A percentile compares a stretch with the other conserved stretches of the same genome.
These are phyloP conservation scores for Aspergillus cristatus DNA, from an alignment of 495 filamentous ascomycete species.

Conservation along the genomic window DNA sequence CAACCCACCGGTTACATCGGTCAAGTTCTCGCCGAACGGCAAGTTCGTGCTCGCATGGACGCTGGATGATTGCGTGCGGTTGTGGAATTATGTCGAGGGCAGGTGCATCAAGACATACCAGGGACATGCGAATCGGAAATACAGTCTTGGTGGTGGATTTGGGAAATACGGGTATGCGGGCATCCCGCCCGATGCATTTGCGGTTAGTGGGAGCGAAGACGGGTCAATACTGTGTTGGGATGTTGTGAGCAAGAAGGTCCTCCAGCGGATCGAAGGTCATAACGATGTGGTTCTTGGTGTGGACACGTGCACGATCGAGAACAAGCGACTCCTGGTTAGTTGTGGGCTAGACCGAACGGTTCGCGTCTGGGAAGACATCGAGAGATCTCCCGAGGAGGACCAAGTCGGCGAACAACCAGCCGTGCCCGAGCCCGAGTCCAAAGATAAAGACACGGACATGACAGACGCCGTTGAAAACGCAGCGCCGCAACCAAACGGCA, in stretches of 20 bases:
- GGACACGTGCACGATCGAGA: constrained; percentile 44
- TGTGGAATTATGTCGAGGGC: constrained; percentile 92
- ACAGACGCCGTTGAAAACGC: not conserved
- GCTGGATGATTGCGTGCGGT: constrained; percentile 76
- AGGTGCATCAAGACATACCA: constrained; percentile 93
- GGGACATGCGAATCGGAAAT: constrained; percentile 79
- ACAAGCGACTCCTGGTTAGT: constrained; percentile 45
- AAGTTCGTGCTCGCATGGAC: constrained; percentile 86
- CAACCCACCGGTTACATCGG: constrained; percentile 82
- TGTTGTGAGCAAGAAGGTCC: constrained; percentile 68
- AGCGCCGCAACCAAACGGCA: not conserved
- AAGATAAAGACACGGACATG: not conserved
- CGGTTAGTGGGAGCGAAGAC: constrained; percentile 79
- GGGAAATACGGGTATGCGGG: constrained; percentile 49
- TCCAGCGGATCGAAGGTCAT: constrained; percentile 66
- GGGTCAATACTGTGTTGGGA: constrained; percentile 84
- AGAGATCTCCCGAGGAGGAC: too few relatives aligned
- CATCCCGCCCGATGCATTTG: constrained; percentile 45
- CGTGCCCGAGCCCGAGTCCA: too few relatives aligned
- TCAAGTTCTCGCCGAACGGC: constrained; percentile 89
- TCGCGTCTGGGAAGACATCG: constrained; percentile 47
- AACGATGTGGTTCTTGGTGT: constrained; percentile 78
- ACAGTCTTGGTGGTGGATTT: constrained; percentile 74
- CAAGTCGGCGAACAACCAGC: not conserved
- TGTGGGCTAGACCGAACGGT: constrained; percentile 57